Percentiles rank a stretch among this genome's conserved stretches.
Evolutionary conservation across 768 basidiomycete species (phyloP).

Genomic region (Amanita rimosa): DNA sequence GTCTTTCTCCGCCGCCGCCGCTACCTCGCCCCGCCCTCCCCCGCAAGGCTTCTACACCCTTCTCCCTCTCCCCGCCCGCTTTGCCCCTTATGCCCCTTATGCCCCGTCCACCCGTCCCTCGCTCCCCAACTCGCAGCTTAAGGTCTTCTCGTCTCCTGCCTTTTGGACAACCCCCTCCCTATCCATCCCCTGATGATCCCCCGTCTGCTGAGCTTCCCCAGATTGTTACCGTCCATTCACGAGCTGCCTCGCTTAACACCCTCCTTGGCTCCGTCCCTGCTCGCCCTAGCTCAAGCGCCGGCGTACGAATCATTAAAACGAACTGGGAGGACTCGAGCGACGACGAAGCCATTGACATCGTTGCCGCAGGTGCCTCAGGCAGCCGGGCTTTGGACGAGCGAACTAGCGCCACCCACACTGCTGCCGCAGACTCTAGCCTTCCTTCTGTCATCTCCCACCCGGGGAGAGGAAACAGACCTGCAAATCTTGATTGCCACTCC

Average conservation of each 20-base stretch:
- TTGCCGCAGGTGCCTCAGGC: conserved; percentile 74
- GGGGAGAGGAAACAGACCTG: conserved; percentile 44
- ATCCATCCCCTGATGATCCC: conserved; percentile 18
- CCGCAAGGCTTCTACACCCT: conserved; percentile 26
- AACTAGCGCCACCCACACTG: conserved; percentile 47
- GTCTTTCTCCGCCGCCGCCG: conserved; percentile 34
- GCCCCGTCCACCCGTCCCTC: conserved; percentile 18
- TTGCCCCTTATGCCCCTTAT: conserved; percentile 22
- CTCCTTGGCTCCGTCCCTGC: conserved; percentile 27
- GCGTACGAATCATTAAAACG: conserved; percentile 35
- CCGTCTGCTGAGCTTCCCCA: neutral
- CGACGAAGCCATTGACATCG: conserved; percentile 76
- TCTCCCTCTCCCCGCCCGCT: conserved; percentile 18
- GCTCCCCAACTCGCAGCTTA: conserved; percentile 15
- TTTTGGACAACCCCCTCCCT: conserved; percentile 60
- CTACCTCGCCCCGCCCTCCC: conserved; percentile 20
- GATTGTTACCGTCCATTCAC: conserved; percentile 27
- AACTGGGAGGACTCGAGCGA: conserved; percentile 79
- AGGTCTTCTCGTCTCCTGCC: conserved; percentile 23
- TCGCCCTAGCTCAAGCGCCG: conserved; percentile 14
- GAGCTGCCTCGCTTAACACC: conserved; percentile 45
- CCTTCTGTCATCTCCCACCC: conserved; percentile 16
- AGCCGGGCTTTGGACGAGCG: conserved; percentile 77
- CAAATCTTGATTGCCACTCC: conserved; percentile 51
- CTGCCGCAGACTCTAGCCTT: conserved; percentile 18